Base-by-base conservation (phyloP, 169 alveolate species). In the Cryptosporidium viatorum region DNA sequence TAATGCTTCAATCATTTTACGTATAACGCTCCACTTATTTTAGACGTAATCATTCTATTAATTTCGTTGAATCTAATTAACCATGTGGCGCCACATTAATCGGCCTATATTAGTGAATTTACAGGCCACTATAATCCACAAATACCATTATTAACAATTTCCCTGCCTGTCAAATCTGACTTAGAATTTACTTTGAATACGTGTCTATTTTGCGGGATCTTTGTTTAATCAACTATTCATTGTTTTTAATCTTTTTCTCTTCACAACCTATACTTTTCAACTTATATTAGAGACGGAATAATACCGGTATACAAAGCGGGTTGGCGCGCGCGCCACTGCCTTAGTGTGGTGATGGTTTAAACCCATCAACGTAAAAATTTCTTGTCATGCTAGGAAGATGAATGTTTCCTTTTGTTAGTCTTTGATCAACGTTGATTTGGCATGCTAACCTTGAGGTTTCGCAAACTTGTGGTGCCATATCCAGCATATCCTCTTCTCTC, bases 401-500 rank as follows among this genome's bases (percentile, higher is more conserved):
- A 8, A 98, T 92, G 39, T 85, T 92, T 70, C 95, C 94, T 35
- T 97, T 97, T 35, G 96, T 96, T 74, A 97, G 92, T 21, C 85
- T 94, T 73, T 93, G 86, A 33, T 91, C 92, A 23, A 97, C 94
- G 39, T 92, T 93, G 9, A 97, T 94, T 85, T 98, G 97, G 74
- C 99, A 98, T 21, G 99, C 99, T 62, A 98, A 84, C 85, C 99
- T 95, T 4, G 99, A 95, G n/a, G 99, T 98, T 51, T 94, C 95
- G 8, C 99, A 96, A 45, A 97, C 96, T 74, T 98, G 98, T 67
- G 98, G 98, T 5, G 99, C 99, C 86, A 97, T 85, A 92, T 98
- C 99, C 26, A 98, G 91, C 95, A 97, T 93, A 86, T 98, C 99
- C 69, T 97, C 97, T 70, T 98, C 99, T 48, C 95, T 96, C 55